Base-by-base conservation (phyloP, 176 grass and related monocot genomes). In the Dendrocalamus sinicus region DNA sequence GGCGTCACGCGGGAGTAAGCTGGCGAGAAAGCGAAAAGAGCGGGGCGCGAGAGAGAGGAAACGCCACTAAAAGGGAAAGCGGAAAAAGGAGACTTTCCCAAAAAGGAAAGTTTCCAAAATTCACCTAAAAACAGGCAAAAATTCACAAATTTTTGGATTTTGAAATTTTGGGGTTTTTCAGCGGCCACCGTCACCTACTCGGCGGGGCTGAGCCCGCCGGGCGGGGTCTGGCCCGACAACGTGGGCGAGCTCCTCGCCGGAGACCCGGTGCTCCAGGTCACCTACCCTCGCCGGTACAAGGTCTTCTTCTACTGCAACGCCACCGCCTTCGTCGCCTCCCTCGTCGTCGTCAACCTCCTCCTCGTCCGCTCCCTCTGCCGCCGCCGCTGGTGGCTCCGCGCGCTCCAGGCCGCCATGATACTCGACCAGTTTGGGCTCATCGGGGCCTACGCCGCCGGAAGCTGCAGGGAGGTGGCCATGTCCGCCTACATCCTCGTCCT, bases 311-410 rank as follows among this genome's bases (percentile, higher is more conserved):
- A 90, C 72, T 86, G 79, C 88, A 90, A 86, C 83, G 45, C 78
- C 78, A 77, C 72, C 32, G 62, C 83, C 30, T 90, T 90, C 72
- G 52, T 86, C 35, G 83, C 88, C 17, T 90, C 83, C 78, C 9
- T 90, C 23, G 61, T 90, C 88, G 82, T 81, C 83, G 78, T 90
- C 45, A 90, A 90, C 83, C 88, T 90, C 71, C 88, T 86, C 12
- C 88, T 90, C 16, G 19, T 81, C 6, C 82, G 59, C 35, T 82
- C 72, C 6, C 72, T 86, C 4, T 28, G 37, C 65, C 64, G 79
- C 46, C 72, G 55, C 17, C 78, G 72, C 0, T 69, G 83, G 54
- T 90, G 88, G 88, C 88, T 90, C 44, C 78, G 88, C 4, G 63
- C 83, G 23, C 88, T 90, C 64, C 88, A 90, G 72, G 78, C 83